Percentiles rank a stretch among this genome's conserved stretches.
These are phyloP conservation scores for Prunus yedoensis DNA, from an alignment of 331 rosid species.

Conservation along the genomic window DNA sequence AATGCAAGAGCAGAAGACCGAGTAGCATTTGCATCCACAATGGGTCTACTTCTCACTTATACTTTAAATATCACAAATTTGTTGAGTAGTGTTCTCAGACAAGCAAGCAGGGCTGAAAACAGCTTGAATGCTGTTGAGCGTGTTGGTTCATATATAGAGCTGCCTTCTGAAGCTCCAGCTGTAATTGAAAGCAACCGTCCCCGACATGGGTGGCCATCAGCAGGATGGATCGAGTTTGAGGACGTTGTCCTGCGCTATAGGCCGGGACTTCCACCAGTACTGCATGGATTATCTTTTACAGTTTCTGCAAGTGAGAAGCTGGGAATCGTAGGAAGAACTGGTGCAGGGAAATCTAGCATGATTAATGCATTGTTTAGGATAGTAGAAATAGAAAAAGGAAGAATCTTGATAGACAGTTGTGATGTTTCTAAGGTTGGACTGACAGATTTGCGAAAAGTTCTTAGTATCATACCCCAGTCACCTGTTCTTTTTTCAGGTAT, in stretches of 20 bases:
- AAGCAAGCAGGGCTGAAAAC: slow-evolving; percentile 85
- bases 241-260: slow-evolving; percentile 78
- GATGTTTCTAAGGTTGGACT: slow-evolving; percentile 69
- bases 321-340: slow-evolving; percentile 94
- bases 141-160: slow-evolving; percentile 64
- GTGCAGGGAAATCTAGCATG: slow-evolving; percentile 98
- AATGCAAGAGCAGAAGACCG: slow-evolving; percentile 55
- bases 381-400: slow-evolving; percentile 74
- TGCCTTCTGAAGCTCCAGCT: slow-evolving; percentile 73
- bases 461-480: slow-evolving; percentile 87
- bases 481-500: slow-evolving; percentile 91
- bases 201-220: slow-evolving; percentile 83
- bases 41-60: slow-evolving; percentile 90
- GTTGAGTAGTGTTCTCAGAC: slow-evolving; percentile 75
- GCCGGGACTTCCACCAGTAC: slow-evolving; percentile 86
- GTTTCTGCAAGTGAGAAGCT: slow-evolving; percentile 72
- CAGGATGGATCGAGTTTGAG: slow-evolving; percentile 69
- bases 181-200: slow-evolving; percentile 67
- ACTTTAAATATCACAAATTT: slow-evolving; percentile 75
- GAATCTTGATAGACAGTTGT: slow-evolving; percentile 64
- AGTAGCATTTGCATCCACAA: slow-evolving; percentile 64
- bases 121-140: slow-evolving; percentile 91
- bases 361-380: slow-evolving; percentile 81
- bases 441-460: slow-evolving; percentile 68
- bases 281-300: slow-evolving; percentile 71